Evolutionary conservation across 345 rosid genomes (phyloP).

Genomic region (Syzygium oleosum): DNA sequence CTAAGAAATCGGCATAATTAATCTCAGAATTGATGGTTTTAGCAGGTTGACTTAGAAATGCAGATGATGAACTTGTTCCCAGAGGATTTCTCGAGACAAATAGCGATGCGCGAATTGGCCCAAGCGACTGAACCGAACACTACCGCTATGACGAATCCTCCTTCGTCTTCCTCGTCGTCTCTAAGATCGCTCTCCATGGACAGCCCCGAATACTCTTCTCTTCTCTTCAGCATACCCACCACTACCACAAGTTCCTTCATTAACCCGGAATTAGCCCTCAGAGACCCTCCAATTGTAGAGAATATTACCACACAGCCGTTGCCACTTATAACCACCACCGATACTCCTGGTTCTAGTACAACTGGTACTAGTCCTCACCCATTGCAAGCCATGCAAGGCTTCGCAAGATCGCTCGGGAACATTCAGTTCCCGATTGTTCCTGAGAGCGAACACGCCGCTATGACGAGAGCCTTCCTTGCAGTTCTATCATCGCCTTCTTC

Average conservation of each 20-base stretch:
- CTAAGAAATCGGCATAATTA: not conserved
- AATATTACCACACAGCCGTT: not conserved
- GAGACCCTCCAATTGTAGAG: not conserved
- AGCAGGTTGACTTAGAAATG: conserved; percentile 48
- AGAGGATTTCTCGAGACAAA: conserved; percentile 34
- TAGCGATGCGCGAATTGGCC: conserved; percentile 24
- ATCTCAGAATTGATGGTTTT: not conserved
- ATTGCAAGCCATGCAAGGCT: conserved; percentile 23
- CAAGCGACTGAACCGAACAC: conserved; percentile 11
- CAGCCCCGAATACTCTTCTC: conserved; percentile 55
- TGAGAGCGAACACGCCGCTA: conserved; percentile 40
- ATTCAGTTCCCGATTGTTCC: conserved; percentile 16
- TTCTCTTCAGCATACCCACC: conserved; percentile 35
- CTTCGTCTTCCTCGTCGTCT: conserved; percentile 70
- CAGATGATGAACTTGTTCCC: conserved; percentile 47
- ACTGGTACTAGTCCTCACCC: conserved; percentile 10
- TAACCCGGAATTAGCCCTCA: not conserved
- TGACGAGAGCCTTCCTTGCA: conserved; percentile 61
- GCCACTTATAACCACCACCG: not conserved
- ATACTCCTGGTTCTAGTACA: not conserved
- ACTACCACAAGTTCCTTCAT: not conserved
- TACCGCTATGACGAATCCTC: not conserved
- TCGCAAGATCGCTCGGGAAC: conserved; percentile 10
- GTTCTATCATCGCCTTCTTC: conserved; percentile 56
- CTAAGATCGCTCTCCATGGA: conserved; percentile 51